Evolutionary conservation across 139 green algal genomes (phyloP).

Genomic region (Limnomonas spitsbergensis): DNA sequence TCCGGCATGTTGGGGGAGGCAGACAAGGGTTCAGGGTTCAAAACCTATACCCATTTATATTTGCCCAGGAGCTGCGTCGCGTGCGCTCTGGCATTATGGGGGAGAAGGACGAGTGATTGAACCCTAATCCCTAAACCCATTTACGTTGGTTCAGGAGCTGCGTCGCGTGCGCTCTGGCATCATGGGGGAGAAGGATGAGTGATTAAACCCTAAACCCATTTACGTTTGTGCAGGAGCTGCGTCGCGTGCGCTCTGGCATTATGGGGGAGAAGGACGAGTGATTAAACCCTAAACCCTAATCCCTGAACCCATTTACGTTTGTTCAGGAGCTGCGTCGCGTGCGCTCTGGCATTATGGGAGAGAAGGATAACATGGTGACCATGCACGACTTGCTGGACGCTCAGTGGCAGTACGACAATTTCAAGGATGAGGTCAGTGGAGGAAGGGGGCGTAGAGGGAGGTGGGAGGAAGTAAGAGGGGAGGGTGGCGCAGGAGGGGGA

Average conservation of each 20-base stretch:
- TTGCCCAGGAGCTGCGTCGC: conserved; percentile 85
- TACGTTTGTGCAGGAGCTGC: conserved; percentile 75
- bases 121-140: too few species aligned
- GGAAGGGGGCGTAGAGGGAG: neutral
- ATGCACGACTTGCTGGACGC: conserved; percentile 99
- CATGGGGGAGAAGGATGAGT: conserved; percentile 90
- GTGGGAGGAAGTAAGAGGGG: too few species aligned
- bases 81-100: conserved; percentile 91
- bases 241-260: conserved; percentile 90
- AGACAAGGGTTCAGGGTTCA: too few species aligned
- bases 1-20: too few species aligned
- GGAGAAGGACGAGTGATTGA: conserved; percentile 94
- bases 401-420: conserved; percentile 90
- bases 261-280: conserved; percentile 94
- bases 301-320: too few species aligned
- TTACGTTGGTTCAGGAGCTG: conserved; percentile 73
- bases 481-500: too few species aligned
- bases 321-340: conserved; percentile 91
- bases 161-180: conserved; percentile 91
- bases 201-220: too few species aligned
- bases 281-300: too few species aligned
- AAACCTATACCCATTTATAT: too few species aligned
- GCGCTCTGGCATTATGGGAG: conserved; percentile 90
- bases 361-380: conserved; percentile 97
- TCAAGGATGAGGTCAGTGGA: conserved; percentile 80